Evolutionary conservation across 345 rosid genomes (phyloP).

Genomic region (Isatis tinctoria): DNA sequence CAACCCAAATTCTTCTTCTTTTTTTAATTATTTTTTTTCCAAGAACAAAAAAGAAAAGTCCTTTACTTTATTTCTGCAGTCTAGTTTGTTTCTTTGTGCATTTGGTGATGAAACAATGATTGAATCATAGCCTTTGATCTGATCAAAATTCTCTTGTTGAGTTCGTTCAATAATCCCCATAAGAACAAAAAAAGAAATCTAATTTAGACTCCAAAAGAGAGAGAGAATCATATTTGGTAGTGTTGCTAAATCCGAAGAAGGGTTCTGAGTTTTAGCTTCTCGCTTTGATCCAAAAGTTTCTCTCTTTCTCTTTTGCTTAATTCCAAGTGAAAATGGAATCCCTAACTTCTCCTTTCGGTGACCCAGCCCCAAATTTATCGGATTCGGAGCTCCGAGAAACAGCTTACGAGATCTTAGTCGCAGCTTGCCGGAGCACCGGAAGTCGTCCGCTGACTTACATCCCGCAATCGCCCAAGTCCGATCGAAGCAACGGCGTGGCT

Average conservation of each 20-base stretch:
- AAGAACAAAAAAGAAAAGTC: not conserved
- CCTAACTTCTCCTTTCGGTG: slow-evolving; percentile 53
- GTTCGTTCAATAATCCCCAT: not conserved
- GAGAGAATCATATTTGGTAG: not conserved
- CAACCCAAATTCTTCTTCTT: not conserved
- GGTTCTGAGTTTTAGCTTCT: not conserved
- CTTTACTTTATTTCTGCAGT: not conserved
- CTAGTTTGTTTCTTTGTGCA: slow-evolving; percentile 6
- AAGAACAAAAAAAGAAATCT: not conserved
- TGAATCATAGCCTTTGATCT: not conserved
- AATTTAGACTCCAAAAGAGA: not conserved
- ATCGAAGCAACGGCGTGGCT: slow-evolving; percentile 14
- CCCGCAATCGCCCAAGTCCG: slow-evolving; percentile 48
- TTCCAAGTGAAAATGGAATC: slow-evolving; percentile 25
- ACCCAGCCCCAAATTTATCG: slow-evolving; percentile 45
- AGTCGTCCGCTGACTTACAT: slow-evolving; percentile 66
- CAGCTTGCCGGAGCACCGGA: slow-evolving; percentile 65
- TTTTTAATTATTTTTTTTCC: not conserved
- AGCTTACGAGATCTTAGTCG: slow-evolving; percentile 89
- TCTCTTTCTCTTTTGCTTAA: not conserved
- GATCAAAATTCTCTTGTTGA: not conserved
- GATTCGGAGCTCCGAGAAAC: slow-evolving; percentile 80
- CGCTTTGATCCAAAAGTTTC: not conserved
- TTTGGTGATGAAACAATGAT: slow-evolving; percentile 1
- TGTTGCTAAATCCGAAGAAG: not conserved